These are phyloP conservation scores for Naganishia friedmannii DNA, from an alignment of 768 basidiomycete species.

Conservation along the genomic window DNA sequence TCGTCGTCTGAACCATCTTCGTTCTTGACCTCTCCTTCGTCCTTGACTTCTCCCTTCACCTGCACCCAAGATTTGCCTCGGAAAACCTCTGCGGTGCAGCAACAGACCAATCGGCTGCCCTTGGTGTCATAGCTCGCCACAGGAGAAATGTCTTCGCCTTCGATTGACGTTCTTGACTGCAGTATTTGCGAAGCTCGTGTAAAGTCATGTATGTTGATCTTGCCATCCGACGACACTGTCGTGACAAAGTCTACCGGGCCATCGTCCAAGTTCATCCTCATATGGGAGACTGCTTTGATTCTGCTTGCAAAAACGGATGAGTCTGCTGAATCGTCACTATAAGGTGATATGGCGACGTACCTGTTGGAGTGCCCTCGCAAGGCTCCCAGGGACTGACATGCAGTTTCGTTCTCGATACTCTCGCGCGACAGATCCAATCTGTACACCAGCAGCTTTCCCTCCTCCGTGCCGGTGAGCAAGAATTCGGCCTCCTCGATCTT, in stretches of 20 bases:
- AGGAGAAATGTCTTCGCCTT: slow-evolving; percentile 55
- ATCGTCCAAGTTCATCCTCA: slow-evolving; percentile 61
- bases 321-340: not conserved
- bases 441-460: slow-evolving; percentile 76
- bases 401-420: slow-evolving; percentile 37
- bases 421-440: slow-evolving; percentile 57
- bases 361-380: slow-evolving; percentile 84
- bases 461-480: slow-evolving; percentile 80
- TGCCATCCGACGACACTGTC: slow-evolving; percentile 87
- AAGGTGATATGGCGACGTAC: slow-evolving; percentile 55
- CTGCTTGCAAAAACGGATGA: slow-evolving; percentile 53
- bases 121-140: slow-evolving; percentile 75
- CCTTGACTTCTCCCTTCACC: slow-evolving; percentile 50
- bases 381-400: slow-evolving; percentile 53
- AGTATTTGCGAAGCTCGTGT: slow-evolving; percentile 25
- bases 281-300: slow-evolving; percentile 65
- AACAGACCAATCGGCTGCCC: slow-evolving; percentile 77
- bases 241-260: slow-evolving; percentile 60
- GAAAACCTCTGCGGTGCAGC: slow-evolving; percentile 48
- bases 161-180: not conserved
- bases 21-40: slow-evolving; percentile 45
- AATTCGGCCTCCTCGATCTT: slow-evolving; percentile 59
- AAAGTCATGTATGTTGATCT: slow-evolving; percentile 53
- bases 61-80: slow-evolving; percentile 27
- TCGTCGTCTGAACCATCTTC: slow-evolving; percentile 52